These are phyloP conservation scores for Encephalitozoon hellem DNA, from an alignment of 371 early-diverging fungal genomes.

Conservation along the genomic window DNA sequence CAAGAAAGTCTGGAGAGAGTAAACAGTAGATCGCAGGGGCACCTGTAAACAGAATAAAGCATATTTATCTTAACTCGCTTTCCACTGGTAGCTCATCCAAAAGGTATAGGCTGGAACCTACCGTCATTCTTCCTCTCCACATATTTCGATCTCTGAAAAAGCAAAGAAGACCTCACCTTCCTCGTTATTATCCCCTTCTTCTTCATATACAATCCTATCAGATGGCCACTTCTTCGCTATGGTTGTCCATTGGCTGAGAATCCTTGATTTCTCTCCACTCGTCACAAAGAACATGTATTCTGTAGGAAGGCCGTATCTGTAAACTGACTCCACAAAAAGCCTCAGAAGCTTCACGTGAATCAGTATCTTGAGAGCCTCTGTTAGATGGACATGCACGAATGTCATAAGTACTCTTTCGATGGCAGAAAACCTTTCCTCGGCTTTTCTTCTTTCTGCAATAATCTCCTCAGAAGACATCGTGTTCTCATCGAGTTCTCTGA, in stretches of 20 bases:
- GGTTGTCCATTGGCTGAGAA: neutral
- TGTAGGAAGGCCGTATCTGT: constrained; percentile 26
- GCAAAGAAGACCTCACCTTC: neutral
- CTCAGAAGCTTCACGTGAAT: constrained; percentile 15
- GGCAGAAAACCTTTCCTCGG: neutral
- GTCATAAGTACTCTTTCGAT: neutral
- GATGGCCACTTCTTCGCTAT: constrained; percentile 17
- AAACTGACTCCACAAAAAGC: constrained; percentile 16
- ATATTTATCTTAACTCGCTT: neutral
- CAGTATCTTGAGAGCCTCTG: constrained; percentile 2
- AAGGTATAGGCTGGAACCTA: neutral
- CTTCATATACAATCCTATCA: constrained; percentile 20
- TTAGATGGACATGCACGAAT: constrained; percentile 9
- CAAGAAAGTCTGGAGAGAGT: constrained; percentile 60
- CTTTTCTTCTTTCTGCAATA: neutral
- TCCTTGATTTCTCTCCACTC: constrained; percentile 4
- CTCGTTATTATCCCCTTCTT: neutral
- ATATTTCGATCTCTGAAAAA: neutral
- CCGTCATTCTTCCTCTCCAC: neutral
- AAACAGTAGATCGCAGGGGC: neutral
- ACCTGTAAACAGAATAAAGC: neutral
- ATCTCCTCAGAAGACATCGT: neutral
- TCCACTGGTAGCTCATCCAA: too few species aligned
- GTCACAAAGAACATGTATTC: constrained; percentile 15
- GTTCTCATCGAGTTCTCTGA: neutral